Base-by-base conservation (phyloP, 768 basidiomycete species). In the Filobasidium floriforme region DNA sequence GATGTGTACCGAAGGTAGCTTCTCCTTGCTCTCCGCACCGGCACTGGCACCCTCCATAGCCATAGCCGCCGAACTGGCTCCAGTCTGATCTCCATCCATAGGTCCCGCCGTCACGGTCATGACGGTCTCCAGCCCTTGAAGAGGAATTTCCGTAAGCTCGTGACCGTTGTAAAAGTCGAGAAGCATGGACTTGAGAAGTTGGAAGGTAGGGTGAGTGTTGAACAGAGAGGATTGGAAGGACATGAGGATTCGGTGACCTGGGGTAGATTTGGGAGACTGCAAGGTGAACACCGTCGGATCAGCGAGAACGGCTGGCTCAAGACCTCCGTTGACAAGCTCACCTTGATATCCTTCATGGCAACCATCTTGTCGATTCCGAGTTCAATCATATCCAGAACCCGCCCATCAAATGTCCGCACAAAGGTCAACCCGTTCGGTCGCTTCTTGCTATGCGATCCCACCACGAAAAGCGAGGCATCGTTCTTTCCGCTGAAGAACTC, bases 191-290 rank as follows among this genome's bases (percentile, higher is more conserved):
- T 96, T 98, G 71, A 97, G 83, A 74, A 93, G 92, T 7, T 87
- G 81, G 77, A 89, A 93, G 12, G 91, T 87, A 1, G 94, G 92
- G 77, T 98, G 92, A 0, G 90, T 87, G 72, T 94, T 92, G 78
- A 98, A 99, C 11, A 97, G 83, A 68, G 91, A 90, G 0, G 92
- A 93, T 15, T 92, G 90, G 75, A 99, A 99, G 75, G 94, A 91
- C 83, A 99, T 87, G 70, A 97, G 80, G 55, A 96, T 94, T 72
- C 89, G 88, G 72, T 91, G 86, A 11, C 92, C 94, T 26, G 88
- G 86, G 4, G 91, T 88, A 15, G 88, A 87, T 84, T 94, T 97
- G 26, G 86, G 82, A 49, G 89, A 88, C 96, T 92, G 73, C 18
- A 19, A 9, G 4, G 10, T 22, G 26, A 26, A 22, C 52, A 57